Base-by-base conservation (phyloP, 139 green algal genomes). In the Ulvella scutata region DNA sequence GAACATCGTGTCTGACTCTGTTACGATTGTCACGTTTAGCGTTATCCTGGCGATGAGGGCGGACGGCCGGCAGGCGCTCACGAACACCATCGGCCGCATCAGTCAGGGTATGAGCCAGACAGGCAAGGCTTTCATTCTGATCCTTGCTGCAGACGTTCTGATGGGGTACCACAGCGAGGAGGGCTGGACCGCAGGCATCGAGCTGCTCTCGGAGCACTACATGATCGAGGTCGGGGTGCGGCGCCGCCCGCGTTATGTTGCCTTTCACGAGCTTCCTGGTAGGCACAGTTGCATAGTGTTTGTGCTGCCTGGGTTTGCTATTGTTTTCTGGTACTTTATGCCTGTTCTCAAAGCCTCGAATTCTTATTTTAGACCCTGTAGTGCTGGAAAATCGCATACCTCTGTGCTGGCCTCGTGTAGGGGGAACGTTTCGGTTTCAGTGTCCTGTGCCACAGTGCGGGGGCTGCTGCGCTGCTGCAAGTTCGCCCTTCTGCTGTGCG, bases 151-250 rank as follows among this genome's bases (percentile, higher is more conserved):
- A 6, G 89, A 94, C 81, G 94, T 90, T n/a, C 78, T 96, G 73
- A 77, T 96, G 62, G 92, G 92, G 3, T 97, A 97, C 78, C 92
- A 97, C 81, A 96, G 89, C 4, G 92, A 96, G 80, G 92, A 96
- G 79, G 92, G 92, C 33, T 97, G 92, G 92, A 93, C 86, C 13
- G 90, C 89, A 6, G 73, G 85, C 6, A 84, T 96, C 51, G 81
- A 88, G 36, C 60, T 96, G 29, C 62, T 96, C 7, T 77, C 86
- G 28, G 80, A 77, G 1, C 91, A 95, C 80, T 97, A 95, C 73
- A 89, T 89, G 13, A 62, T 88, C 4, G 88, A 95, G 76, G 79
- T 87, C 2, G 85, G 88, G 75, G 90, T 84, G 75, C 35, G 76
- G 3, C 10, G 17, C 37, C 13, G 6, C 35, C 43, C 23, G 6